Evolutionary conservation across 139 green algal species (phyloP).

Genomic region (Tetraselmis chui): DNA sequence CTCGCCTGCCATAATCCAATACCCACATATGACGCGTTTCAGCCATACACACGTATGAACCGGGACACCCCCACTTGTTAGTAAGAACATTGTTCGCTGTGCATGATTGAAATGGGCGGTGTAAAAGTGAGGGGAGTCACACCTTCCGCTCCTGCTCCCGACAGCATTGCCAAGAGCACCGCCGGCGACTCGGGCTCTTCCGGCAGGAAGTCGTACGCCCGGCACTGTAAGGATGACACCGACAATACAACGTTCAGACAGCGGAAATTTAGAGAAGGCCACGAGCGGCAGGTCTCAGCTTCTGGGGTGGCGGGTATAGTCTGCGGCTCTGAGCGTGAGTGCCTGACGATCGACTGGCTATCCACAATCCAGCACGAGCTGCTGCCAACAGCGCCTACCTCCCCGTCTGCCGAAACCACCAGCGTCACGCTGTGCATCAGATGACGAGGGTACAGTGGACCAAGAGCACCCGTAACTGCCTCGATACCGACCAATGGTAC

Average conservation of each 20-base stretch:
- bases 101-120: not conserved
- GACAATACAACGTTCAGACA: not conserved
- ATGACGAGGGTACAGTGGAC: not conserved
- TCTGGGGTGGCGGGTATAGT: too few relatives aligned
- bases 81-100: not conserved
- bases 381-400: not conserved
- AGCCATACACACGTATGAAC: not conserved
- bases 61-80: not conserved
- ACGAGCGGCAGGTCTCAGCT: not conserved
- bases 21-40: too few relatives aligned
- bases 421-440: not conserved
- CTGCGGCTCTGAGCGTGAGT: too few relatives aligned
- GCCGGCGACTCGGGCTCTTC: not conserved
- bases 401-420: not conserved
- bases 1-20: not conserved
- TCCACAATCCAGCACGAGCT: not conserved
- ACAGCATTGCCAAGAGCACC: not conserved
- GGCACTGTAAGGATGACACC: too few relatives aligned
- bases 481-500: not conserved
- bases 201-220: not conserved
- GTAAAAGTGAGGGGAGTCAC: not conserved
- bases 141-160: not conserved
- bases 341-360: too few relatives aligned
- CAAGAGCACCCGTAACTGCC: not conserved
- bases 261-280: not conserved